Conservation (phyloP, 1,139 yeast genomes). For the Nakaseomyces nivariensis region DNA sequence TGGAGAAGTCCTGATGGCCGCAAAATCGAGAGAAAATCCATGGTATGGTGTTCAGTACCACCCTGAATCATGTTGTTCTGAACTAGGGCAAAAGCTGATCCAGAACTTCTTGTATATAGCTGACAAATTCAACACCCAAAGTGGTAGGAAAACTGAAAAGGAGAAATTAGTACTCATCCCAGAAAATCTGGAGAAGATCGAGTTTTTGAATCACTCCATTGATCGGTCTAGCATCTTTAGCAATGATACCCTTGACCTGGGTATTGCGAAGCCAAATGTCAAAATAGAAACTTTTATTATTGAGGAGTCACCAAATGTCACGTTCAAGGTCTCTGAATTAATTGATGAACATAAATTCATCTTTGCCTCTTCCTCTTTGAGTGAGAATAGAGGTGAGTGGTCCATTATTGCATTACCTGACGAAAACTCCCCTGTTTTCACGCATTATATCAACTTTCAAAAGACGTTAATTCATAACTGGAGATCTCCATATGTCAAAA, state of each 20-base stretch:
- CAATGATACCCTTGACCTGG: neutral
- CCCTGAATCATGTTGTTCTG: constrained; percentile 89
- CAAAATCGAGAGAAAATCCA: constrained; percentile 48
- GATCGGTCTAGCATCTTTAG: constrained; percentile 16
- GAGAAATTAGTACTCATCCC: neutral
- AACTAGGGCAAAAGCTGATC: constrained; percentile 49
- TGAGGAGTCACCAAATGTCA: constrained; percentile 13
- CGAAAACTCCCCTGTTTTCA: constrained; percentile 44
- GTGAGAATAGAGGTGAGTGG: constrained; percentile 52
- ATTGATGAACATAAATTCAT: constrained; percentile 19
- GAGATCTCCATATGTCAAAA: constrained; percentile 14
- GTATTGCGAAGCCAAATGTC: neutral
- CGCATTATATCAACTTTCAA: constrained; percentile 38
- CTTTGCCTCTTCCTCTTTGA: constrained; percentile 24
- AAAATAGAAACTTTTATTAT: constrained; percentile 6
- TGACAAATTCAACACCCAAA: constrained; percentile 29
- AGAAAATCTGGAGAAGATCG: neutral
- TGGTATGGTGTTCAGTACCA: constrained; percentile 95
- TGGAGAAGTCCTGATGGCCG: constrained; percentile 64
- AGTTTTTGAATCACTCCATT: constrained; percentile 12
- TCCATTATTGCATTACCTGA: constrained; percentile 73
- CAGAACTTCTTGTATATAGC: constrained; percentile 56
- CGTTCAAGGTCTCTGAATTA: constrained; percentile 18
- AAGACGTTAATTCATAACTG: constrained; percentile 30
- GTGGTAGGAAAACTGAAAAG: constrained; percentile 10